Evolutionary conservation across 108 stramenopile species (phyloP), one percentile per base, ranked within the genome.

Genomic region (Aureococcus anophagefferens): DNA sequence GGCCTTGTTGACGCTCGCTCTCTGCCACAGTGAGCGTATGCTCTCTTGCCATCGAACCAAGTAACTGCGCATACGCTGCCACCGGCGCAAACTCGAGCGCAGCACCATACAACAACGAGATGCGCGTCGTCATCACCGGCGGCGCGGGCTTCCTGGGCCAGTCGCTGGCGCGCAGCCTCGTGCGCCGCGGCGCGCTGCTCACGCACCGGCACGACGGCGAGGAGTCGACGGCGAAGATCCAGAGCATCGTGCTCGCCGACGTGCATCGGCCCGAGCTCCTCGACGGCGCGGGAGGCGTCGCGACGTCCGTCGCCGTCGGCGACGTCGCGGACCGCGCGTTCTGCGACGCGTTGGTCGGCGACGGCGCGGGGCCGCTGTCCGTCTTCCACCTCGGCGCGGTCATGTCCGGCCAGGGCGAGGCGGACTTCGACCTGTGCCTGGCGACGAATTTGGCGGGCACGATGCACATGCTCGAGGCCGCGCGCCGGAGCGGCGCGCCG

Each of bases 61-160:
- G n/a, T n/a, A n/a, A n/a, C n/a, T n/a, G n/a, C n/a, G n/a, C n/a
- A n/a, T n/a, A n/a, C n/a, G n/a, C n/a, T n/a, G n/a, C n/a, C n/a
- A n/a, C n/a, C n/a, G n/a, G n/a, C n/a, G n/a, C n/a, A n/a, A n/a
- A n/a, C n/a, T n/a, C n/a, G n/a, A n/a, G n/a, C n/a, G n/a, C n/a
- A n/a, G n/a, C n/a, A n/a, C n/a, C n/a, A n/a, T n/a, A n/a, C n/a
- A n/a, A n/a, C n/a, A n/a, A n/a, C n/a, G n/a, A n/a, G n/a, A 65
- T 65, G 65, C 33, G 34, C 14, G 85, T 86, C 31, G 76, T 86
- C 34, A 83, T 86, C 67, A 86, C 85, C 21, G 85, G 85, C 0
- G 85, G 85, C n/a, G 74, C 76, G 0, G 85, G 85, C 62, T 86
- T 82, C 74, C 81, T 86, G n/a, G 85, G 85, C 63, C 85, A 86